Evolutionary conservation across 73 alveolate genomes (phyloP).

Genomic region (Paramecium pentaurelia): DNA sequence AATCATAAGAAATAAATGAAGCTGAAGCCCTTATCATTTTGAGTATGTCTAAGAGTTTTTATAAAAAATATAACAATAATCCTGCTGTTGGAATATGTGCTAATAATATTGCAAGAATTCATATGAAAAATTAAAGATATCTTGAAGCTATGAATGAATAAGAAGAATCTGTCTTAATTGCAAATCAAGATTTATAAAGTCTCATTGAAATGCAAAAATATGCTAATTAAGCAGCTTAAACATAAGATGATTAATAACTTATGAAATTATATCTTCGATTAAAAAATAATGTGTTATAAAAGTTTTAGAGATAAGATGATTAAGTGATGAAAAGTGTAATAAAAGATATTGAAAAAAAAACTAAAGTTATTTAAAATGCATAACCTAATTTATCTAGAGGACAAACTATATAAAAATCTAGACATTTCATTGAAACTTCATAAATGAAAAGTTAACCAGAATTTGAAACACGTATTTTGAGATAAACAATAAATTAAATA

Average conservation of each 20-base stretch:
- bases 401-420: neutral
- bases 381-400: neutral
- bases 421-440: neutral
- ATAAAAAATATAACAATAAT: neutral
- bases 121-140: constrained; percentile 41
- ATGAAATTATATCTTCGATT: neutral
- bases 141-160: constrained; percentile 27
- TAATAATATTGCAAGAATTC: neutral
- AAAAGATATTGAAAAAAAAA: neutral
- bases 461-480: neutral
- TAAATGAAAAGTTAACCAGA: neutral
- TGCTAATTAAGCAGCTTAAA: neutral
- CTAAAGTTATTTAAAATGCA: neutral
- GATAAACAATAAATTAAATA: neutral
- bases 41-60: neutral
- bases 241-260: neutral
- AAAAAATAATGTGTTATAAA: neutral
- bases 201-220: neutral
- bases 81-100: constrained; percentile 39
- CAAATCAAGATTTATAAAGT: constrained; percentile 4
- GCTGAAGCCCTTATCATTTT: neutral
- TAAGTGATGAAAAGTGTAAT: neutral
- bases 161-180: neutral
- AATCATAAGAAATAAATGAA: neutral
- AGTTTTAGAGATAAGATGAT: neutral